A percentile compares a stretch with the other conserved stretches of the same genome.
Conservation (phyloP, 2,329 filamentous ascomycete genomes). For the Fusarium nurragi region DNA sequence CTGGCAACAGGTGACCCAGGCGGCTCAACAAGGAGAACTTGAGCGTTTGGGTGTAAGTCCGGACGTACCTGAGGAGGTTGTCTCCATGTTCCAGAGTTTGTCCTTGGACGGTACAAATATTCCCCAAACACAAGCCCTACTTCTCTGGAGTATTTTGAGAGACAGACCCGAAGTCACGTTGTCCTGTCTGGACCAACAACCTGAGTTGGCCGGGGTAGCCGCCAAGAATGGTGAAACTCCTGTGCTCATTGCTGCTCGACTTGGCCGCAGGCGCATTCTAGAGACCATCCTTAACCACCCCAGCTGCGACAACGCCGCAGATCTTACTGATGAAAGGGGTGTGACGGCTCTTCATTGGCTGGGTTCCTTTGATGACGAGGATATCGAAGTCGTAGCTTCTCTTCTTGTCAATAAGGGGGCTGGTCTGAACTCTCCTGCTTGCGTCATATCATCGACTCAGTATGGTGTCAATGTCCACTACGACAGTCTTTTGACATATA, state of each 20-base stretch:
- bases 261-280: neutral
- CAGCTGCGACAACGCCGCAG: neutral
- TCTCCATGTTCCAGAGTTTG: neutral
- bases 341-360: constrained; percentile 1
- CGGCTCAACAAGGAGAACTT: neutral
- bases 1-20: neutral
- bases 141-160: neutral
- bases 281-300: neutral
- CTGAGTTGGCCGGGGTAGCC: neutral
- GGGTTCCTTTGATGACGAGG: neutral
- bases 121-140: neutral
- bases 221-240: neutral
- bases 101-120: neutral
- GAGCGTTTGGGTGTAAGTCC: neutral
- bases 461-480: neutral
- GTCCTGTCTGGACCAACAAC: neutral
- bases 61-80: neutral
- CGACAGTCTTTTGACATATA: neutral
- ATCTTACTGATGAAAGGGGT: neutral
- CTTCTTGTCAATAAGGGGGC: neutral
- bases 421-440: neutral
- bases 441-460: neutral
- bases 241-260: neutral
- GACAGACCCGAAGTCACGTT: neutral
- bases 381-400: neutral